phyloP scores from a whole-genome alignment of 1,284 basidiomycete genomes.

The Irpex lacteus region DNA sequence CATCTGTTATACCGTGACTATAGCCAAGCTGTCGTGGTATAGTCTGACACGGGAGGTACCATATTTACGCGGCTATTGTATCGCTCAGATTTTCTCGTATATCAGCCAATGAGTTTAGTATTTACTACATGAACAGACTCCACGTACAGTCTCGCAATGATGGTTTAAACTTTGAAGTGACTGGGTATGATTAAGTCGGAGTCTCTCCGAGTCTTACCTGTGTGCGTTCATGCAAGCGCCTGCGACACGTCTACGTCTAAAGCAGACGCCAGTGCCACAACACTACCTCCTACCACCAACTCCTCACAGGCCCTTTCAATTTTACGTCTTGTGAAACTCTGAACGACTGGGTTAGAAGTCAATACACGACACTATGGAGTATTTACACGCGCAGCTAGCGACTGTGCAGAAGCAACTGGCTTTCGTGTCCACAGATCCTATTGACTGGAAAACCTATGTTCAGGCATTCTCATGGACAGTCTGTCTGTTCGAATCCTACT shows the following conservation, averaged over 20 bases:
- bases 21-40: too few relatives aligned
- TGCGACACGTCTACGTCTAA: not conserved
- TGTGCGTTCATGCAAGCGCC: too few relatives aligned
- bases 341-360: not conserved
- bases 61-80: too few relatives aligned
- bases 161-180: too few relatives aligned
- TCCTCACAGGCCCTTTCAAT: not conserved
- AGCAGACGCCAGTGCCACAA: not conserved
- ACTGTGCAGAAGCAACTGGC: slow-evolving; percentile 47
- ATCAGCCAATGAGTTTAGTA: too few relatives aligned
- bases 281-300: not conserved
- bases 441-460: slow-evolving; percentile 35
- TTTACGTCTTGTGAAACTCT: not conserved
- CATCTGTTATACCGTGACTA: too few relatives aligned
- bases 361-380: slow-evolving; percentile 20
- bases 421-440: slow-evolving; percentile 33
- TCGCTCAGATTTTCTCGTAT: too few relatives aligned
- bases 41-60: too few relatives aligned
- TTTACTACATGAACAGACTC: too few relatives aligned
- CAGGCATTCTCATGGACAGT: slow-evolving; percentile 76
- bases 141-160: too few relatives aligned
- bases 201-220: too few relatives aligned
- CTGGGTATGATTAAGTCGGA: too few relatives aligned
- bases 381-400: slow-evolving; percentile 39
- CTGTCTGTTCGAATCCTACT: slow-evolving; percentile 81